Base-by-base conservation (phyloP, 768 basidiomycete genomes). In the Mycena floridula region DNA sequence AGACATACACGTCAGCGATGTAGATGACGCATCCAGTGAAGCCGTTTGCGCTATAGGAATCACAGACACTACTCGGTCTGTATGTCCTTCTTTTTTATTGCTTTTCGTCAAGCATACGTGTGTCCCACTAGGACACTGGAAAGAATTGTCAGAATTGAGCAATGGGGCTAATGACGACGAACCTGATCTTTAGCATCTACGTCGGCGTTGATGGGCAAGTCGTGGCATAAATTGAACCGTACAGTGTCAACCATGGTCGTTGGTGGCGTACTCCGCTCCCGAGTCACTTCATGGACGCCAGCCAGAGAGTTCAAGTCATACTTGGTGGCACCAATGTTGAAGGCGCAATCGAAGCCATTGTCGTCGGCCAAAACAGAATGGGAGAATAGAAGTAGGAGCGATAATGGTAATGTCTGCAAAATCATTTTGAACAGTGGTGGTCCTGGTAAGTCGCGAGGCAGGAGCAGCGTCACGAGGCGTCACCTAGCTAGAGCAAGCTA, bases 51-150 rank as follows among this genome's bases (percentile, higher is more conserved):
- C 85, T 24, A 92, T 54, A n/a, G 88, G 81, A 44, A 93, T 78
- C n/a, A 90, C 86, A 24, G 79, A 68, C 22, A 80, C 67, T 54
- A 93, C 62, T 41, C 87, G 74, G 50, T 87, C 82, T 2, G 66
- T 44, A 30, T 68, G 60, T 18, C 66, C 71, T 1, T 58, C 51
- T 61, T 85, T 89, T 52, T 66, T 53, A 54, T 90, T 89, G 25
- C 69, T 74, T 53, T 74, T 77, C 4, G 77, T 83, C 24, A 90
- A 66, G 63, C 91, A 94, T 40, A 80, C 85, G 54, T 82, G 71
- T 39, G 87, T 86, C 20, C 79, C 85, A 18, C 58, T 43, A 16
- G 74, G 60, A 64, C 89, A 92, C 89, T 92, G 53, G 25, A 23
- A 48, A 41, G 24, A 24, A 7, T n/a, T n/a, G n/a, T n/a, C n/a